Conservation (phyloP, 257 asterid genomes). For the Prunella vulgaris region DNA sequence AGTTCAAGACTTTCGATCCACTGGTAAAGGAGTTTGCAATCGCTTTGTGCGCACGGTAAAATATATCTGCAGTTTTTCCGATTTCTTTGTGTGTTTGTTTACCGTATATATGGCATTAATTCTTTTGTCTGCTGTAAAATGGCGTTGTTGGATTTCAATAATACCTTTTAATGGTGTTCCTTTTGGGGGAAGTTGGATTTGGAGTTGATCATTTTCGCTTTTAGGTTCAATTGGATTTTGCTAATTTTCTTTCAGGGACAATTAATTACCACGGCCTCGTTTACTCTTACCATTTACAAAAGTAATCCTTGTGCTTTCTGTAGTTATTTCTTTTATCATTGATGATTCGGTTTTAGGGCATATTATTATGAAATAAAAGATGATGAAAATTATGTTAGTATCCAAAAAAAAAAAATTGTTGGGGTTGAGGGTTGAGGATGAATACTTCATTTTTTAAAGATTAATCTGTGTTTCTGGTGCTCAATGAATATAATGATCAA, state of each 20-base stretch:
- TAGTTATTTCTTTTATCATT: background rate
- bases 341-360: background rate
- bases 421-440: background rate
- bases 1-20: constrained; percentile 34
- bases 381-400: background rate
- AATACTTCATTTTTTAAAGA: background rate
- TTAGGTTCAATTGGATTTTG: background rate
- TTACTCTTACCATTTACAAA: background rate
- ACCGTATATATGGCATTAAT: background rate
- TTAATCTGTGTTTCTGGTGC: background rate
- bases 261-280: background rate
- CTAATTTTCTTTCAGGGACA: background rate
- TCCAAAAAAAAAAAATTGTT: background rate
- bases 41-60: constrained; percentile 80
- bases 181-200: background rate
- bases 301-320: background rate
- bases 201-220: background rate
- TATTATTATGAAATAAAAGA: background rate
- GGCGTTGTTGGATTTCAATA: background rate
- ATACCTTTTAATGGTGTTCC: background rate
- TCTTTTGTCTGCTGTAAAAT: background rate
- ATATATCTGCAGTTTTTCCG: background rate
- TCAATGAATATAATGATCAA: background rate
- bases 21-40: constrained; percentile 69
- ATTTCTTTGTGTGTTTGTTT: background rate